Conservation (phyloP, 805 yeast species). For the Yarrowia sp. region DNA sequence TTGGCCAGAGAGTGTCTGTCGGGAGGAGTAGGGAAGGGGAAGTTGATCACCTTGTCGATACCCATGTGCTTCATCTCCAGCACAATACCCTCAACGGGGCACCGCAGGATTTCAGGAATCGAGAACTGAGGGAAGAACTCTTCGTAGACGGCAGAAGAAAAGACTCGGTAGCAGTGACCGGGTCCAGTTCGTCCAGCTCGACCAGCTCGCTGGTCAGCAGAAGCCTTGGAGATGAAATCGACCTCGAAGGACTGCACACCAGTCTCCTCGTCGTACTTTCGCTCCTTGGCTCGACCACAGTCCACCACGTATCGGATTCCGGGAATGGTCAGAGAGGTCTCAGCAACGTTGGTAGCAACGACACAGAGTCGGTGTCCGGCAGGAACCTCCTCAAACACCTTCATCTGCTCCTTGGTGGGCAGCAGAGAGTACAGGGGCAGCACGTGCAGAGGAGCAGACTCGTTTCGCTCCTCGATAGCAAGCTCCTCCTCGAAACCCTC, state of each 20-base stretch:
- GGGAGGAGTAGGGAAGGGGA: slow-evolving; percentile 97
- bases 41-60: slow-evolving; percentile 80
- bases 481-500: slow-evolving; percentile 52
- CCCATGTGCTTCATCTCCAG: slow-evolving; percentile 97
- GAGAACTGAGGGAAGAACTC: slow-evolving; percentile 79
- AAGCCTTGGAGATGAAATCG: slow-evolving; percentile 91
- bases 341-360: slow-evolving; percentile 97
- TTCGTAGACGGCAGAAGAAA: slow-evolving; percentile 91
- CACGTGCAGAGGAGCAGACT: slow-evolving; percentile 79
- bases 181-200: slow-evolving; percentile 99
- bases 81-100: slow-evolving; percentile 97
- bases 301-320: slow-evolving; percentile 93
- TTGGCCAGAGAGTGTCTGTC: slow-evolving; percentile 54
- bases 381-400: slow-evolving; percentile 84
- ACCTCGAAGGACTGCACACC: slow-evolving; percentile 92
- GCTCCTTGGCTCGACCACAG: slow-evolving; percentile 89
- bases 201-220: slow-evolving; percentile 93
- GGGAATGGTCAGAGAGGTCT: slow-evolving; percentile 94
- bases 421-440: slow-evolving; percentile 87
- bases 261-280: slow-evolving; percentile 73
- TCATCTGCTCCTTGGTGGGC: slow-evolving; percentile 95
- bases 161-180: slow-evolving; percentile 91
- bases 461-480: slow-evolving; percentile 66
- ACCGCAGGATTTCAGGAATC: slow-evolving; percentile 83
- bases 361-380: slow-evolving; percentile 81